These are phyloP conservation scores for Rhododendron henanense DNA, from an alignment of 148 eudicot species.

Conservation along the genomic window DNA sequence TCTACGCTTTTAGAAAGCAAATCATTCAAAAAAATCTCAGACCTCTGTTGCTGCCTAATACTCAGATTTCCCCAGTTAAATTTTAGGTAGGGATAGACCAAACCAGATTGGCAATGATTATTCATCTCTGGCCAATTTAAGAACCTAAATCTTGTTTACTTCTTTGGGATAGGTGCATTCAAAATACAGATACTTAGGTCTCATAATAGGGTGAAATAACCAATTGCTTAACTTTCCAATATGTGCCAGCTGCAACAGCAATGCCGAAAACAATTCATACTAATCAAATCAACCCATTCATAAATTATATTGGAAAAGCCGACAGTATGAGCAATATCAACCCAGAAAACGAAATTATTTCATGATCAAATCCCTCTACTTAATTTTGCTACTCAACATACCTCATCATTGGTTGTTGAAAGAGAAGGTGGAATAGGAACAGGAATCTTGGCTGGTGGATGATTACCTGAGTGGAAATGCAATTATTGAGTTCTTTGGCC, in stretches of 20 bases:
- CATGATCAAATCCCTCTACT: constrained; percentile 8
- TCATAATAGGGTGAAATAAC: neutral
- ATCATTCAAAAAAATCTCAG: neutral
- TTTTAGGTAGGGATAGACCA: neutral
- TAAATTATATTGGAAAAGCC: neutral
- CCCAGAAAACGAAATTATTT: neutral
- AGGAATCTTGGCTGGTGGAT: constrained; percentile 87
- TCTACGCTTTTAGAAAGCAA: neutral
- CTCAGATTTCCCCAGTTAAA: neutral
- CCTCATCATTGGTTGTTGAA: constrained; percentile 52
- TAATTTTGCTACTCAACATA: constrained; percentile 16
- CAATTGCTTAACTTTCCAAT: neutral
- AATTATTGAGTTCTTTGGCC: constrained; percentile 17
- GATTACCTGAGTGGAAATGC: constrained; percentile 55
- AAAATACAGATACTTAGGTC: neutral
- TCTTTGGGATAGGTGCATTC: neutral
- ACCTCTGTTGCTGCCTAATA: neutral
- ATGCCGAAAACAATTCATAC: neutral
- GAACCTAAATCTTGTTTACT: neutral
- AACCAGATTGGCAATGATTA: neutral
- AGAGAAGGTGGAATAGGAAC: constrained; percentile 69
- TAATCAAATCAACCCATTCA: neutral
- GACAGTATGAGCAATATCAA: neutral
- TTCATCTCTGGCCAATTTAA: neutral
- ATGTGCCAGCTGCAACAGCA: neutral